Evolutionary conservation across 768 basidiomycete genomes (phyloP).

Genomic region (Kwoniella mangroviensis): DNA sequence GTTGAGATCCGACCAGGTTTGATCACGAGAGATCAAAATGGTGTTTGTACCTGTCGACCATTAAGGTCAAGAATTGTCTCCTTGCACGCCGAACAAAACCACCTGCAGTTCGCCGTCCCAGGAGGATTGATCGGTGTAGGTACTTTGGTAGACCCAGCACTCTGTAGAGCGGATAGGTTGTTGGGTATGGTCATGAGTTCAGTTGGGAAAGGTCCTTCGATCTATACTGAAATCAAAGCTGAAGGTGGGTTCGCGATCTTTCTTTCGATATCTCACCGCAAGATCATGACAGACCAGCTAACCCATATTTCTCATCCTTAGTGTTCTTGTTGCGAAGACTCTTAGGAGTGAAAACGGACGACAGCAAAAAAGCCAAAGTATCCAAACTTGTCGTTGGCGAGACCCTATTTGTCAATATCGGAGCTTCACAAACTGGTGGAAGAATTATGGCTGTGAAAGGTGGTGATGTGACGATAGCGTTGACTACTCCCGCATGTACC

Average conservation of each 20-base stretch:
- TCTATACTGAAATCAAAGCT: slow-evolving; percentile 69
- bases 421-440: slow-evolving; percentile 95
- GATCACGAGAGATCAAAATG: slow-evolving; percentile 90
- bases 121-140: slow-evolving; percentile 99
- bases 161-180: slow-evolving; percentile 94
- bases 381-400: slow-evolving; percentile 90
- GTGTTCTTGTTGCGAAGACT: slow-evolving; percentile 92
- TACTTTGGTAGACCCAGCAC: slow-evolving; percentile 91
- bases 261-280: no score
- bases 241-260: slow-evolving; percentile 52
- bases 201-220: slow-evolving; percentile 89
- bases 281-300: not conserved
- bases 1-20: slow-evolving; percentile 97
- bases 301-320: not conserved
- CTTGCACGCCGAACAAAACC: slow-evolving; percentile 91
- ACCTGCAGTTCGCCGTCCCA: slow-evolving; percentile 91
- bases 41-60: slow-evolving; percentile 87
- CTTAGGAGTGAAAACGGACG: slow-evolving; percentile 97
- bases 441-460: slow-evolving; percentile 92
- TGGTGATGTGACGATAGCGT: slow-evolving; percentile 73
- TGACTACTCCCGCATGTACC: slow-evolving; percentile 93
- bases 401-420: slow-evolving; percentile 93
- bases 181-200: slow-evolving; percentile 96
- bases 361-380: slow-evolving; percentile 94
- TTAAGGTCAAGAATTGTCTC: slow-evolving; percentile 90